Evolutionary conservation across 805 yeast genomes (phyloP), one percentile per base, ranked within the genome.

Genomic region (Barnettozyma vustinii): DNA sequence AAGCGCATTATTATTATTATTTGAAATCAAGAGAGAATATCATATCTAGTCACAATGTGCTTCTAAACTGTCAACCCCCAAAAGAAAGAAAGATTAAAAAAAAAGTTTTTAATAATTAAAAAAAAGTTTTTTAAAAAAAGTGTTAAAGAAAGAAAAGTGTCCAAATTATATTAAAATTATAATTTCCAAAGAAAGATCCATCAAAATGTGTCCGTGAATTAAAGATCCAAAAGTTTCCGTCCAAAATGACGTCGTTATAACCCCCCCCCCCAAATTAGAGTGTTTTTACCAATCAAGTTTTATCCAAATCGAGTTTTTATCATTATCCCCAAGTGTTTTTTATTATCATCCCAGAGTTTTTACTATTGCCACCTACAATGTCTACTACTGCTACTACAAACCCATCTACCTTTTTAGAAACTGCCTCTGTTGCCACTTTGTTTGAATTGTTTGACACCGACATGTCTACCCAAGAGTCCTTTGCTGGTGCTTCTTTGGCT

Each of bases 381-480:
- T 44, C 57, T 41, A 37, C 52, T 40, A 41, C 50, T 41, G 42
- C 52, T 40, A 41, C 50, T 40, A 44, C 50, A 46, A 35, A 48
- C 25, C 37, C 21, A 41, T 21, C 39, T n/a, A 27, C 45, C 21
- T 47, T 45, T 42, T 30, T 46, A 46, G 49, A 50, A 42, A 41
- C 47, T 37, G 57, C 52, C 40, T 52, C 59, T 23, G 48, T 57
- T 48, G 48, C 56, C 30, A 50, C 62, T 15, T 52, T 59, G 52
- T 60, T 59, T 50, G 64, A 59, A 51, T 43, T 60, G 47, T 59
- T 58, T 46, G 64, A 60, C 50, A 45, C 47, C 45, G 52, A 58
- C 36, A 48, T 55, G 49, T 57, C 54, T 42, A 47, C 54, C 35
- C 37, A 47, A 47, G 48, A 44, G 19, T 12, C 30, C 16, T n/a